Evolutionary conservation across 495 filamentous ascomycete genomes (phyloP).

Genomic region (Podospora pseudocomata): DNA sequence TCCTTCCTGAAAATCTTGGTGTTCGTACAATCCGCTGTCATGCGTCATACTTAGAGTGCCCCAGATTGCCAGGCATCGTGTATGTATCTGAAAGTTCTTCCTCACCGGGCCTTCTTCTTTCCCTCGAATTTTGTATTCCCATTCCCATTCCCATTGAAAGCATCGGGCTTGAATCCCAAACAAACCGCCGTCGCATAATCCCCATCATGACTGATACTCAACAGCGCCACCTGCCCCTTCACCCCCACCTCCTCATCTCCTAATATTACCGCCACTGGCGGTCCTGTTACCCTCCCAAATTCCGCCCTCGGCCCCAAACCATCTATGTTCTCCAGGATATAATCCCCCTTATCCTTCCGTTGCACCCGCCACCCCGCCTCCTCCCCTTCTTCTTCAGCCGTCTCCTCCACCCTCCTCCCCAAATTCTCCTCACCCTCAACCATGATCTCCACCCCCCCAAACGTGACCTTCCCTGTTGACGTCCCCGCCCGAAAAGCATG

Average conservation of each 20-base stretch:
- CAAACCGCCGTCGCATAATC: constrained; percentile 36
- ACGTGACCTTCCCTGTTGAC: neutral
- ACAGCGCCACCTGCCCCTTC: constrained; percentile 20
- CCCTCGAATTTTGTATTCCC: too few relatives aligned
- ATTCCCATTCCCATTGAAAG: neutral
- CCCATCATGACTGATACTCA: constrained; percentile 41
- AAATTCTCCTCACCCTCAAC: neutral
- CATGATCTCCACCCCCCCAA: neutral
- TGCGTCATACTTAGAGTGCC: too few relatives aligned
- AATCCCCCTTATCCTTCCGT: neutral
- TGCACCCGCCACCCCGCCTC: neutral
- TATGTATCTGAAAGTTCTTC: too few relatives aligned
- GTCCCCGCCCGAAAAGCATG: constrained; percentile 33
- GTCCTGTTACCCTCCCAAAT: neutral
- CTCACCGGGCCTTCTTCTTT: too few relatives aligned
- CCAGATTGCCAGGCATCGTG: too few relatives aligned
- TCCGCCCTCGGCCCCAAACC: neutral
- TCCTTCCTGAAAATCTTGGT: too few relatives aligned
- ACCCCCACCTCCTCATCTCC: neutral
- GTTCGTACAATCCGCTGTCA: too few relatives aligned
- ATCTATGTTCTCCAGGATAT: neutral
- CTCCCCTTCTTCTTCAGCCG: constrained; percentile 4
- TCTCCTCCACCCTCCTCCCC: constrained; percentile 2
- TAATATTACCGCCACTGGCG: neutral
- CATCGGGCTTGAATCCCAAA: constrained; percentile 16